Conservation (phyloP, 768 basidiomycete genomes). For the Leucosporidium yakuticum region DNA sequence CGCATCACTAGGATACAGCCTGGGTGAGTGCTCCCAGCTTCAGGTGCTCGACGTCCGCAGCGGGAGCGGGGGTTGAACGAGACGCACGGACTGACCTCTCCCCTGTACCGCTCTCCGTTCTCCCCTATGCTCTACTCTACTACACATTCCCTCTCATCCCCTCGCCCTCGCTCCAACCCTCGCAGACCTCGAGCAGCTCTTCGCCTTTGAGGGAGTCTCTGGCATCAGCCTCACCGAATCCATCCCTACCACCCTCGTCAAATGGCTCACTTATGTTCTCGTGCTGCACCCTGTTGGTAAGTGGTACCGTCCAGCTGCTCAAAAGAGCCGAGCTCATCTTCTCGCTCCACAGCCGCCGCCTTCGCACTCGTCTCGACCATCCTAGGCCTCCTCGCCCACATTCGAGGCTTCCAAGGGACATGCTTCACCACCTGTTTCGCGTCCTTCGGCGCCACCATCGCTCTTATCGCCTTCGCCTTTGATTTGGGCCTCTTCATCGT, state of each 20-base stretch:
- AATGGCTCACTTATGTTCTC: slow-evolving; percentile 92
- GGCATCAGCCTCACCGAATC: slow-evolving; percentile 67
- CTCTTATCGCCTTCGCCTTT: slow-evolving; percentile 83
- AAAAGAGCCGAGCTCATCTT: not conserved
- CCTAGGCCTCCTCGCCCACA: slow-evolving; percentile 80
- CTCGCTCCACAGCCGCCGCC: slow-evolving; percentile 50
- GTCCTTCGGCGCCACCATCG: slow-evolving; percentile 66
- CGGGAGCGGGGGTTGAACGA: not conserved
- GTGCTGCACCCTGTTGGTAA: slow-evolving; percentile 76
- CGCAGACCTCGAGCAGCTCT: slow-evolving; percentile 71
- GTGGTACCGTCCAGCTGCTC: not conserved
- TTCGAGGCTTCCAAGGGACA: slow-evolving; percentile 65
- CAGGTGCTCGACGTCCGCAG: not conserved
- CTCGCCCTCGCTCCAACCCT: not conserved
- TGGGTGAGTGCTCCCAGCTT: slow-evolving; percentile 55
- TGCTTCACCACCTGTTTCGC: slow-evolving; percentile 44
- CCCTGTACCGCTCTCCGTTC: not conserved
- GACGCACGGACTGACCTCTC: not conserved
- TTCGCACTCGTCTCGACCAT: slow-evolving; percentile 65
- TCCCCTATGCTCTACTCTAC: not conserved
- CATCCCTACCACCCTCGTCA: slow-evolving; percentile 76
- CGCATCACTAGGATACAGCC: slow-evolving; percentile 76
- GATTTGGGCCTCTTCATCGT: slow-evolving; percentile 87
- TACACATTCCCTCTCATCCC: too few relatives aligned
- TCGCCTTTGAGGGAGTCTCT: slow-evolving; percentile 61